Evolutionary conservation across 202 grass and related monocot species (phyloP).

Genomic region (Digitaria exilis): DNA sequence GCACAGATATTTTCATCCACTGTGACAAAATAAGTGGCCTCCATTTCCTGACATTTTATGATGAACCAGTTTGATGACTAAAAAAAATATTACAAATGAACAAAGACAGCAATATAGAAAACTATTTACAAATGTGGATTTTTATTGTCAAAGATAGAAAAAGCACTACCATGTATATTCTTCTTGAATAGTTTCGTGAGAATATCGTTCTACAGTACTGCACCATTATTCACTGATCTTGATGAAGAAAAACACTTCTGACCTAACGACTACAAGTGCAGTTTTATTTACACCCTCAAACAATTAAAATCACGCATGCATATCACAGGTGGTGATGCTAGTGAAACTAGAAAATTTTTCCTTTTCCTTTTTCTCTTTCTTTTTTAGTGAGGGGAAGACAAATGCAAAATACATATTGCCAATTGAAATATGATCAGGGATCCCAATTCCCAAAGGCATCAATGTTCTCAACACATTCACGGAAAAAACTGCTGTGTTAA

Average conservation of each 20-base stretch:
- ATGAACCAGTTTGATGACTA: slow-evolving; percentile 21
- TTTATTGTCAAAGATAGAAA: not conserved
- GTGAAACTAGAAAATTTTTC: no score
- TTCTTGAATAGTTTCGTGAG: not conserved
- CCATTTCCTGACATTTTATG: slow-evolving; percentile 59
- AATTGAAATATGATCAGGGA: not conserved
- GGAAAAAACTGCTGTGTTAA: not conserved
- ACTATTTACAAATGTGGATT: not conserved
- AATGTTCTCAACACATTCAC: not conserved
- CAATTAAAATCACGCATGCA: not conserved
- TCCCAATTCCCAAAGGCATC: not conserved
- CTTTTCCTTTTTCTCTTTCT: no score
- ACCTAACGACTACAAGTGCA: not conserved
- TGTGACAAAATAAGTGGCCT: slow-evolving; percentile 65
- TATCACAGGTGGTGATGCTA: no score
- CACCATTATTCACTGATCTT: not conserved
- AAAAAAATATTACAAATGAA: not conserved
- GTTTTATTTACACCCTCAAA: not conserved
- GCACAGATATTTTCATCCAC: slow-evolving; percentile 64
- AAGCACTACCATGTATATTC: not conserved
- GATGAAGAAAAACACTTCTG: not conserved
- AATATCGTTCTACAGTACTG: not conserved
- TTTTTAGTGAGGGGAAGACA: not conserved
- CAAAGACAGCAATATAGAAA: not conserved
- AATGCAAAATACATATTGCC: not conserved